Evolutionary conservation across 148 eudicot species (phyloP).

Genomic region (Rhododendron henanense): DNA sequence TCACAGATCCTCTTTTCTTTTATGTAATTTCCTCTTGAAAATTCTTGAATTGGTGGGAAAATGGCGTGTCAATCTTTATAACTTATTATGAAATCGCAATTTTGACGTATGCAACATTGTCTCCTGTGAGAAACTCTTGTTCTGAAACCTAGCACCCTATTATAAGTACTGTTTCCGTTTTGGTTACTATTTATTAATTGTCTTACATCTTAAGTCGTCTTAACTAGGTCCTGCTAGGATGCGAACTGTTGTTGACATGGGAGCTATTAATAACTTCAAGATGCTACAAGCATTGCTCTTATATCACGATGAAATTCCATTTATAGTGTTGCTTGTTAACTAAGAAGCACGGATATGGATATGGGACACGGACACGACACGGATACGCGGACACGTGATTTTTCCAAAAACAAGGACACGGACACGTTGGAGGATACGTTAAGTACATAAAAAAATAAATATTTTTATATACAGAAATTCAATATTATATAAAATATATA

Average conservation of each 20-base stretch:
- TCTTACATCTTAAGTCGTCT: background rate
- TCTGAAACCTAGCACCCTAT: background rate
- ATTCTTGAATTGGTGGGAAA: background rate
- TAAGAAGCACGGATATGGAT: too few relatives aligned
- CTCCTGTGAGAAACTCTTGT: background rate
- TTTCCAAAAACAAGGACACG: too few relatives aligned
- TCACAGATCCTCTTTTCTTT: too few relatives aligned
- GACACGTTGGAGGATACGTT: too few relatives aligned
- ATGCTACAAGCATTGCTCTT: background rate
- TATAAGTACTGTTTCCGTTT: background rate
- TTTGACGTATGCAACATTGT: background rate
- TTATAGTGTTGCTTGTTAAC: background rate
- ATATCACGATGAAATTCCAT: background rate
- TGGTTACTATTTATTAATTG: background rate
- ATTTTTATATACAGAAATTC: too few relatives aligned
- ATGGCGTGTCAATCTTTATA: background rate
- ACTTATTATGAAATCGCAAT: background rate
- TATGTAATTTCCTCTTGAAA: background rate
- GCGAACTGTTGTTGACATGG: background rate
- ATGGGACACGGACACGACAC: too few relatives aligned
- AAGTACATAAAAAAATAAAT: too few relatives aligned
- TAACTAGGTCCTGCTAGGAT: background rate
- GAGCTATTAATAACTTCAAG: background rate
- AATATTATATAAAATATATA: too few relatives aligned
- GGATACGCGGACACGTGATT: too few relatives aligned